A percentile compares a stretch with the other conserved stretches of the same genome.
Conservation (phyloP, 176 grass and related monocot species). For the Cenchrus americanus region DNA sequence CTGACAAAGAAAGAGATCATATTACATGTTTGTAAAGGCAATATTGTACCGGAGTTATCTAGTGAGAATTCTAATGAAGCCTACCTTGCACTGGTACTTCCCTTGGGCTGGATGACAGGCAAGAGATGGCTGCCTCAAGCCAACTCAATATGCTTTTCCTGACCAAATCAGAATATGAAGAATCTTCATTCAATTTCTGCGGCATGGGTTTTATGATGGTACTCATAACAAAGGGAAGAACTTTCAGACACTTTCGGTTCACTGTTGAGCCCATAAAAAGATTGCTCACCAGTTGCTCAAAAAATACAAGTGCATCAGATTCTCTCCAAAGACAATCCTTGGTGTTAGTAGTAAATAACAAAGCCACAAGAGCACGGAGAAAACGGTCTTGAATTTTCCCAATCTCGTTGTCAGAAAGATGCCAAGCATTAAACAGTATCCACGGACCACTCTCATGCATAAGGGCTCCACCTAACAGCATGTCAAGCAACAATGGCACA, state of each 20-base stretch:
- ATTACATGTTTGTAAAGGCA: constrained; percentile 33
- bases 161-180: constrained; percentile 49
- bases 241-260: constrained; percentile 59
- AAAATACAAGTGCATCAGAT: constrained; percentile 59
- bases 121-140: constrained; percentile 76
- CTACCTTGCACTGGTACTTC: constrained; percentile 60
- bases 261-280: constrained; percentile 54
- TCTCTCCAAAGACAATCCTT: constrained; percentile 58
- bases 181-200: constrained; percentile 39
- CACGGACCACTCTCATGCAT: constrained; percentile 59
- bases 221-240: constrained; percentile 68
- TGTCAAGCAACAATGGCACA: constrained; percentile 56
- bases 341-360: constrained; percentile 58
- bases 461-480: constrained; percentile 65
- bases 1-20: constrained; percentile 47
- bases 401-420: constrained; percentile 60
- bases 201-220: constrained; percentile 56
- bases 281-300: constrained; percentile 55
- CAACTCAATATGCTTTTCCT: constrained; percentile 67
- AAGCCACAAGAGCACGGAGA: constrained; percentile 72
- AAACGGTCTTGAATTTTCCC: constrained; percentile 70
- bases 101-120: constrained; percentile 43
- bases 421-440: constrained; percentile 85
- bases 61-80: constrained; percentile 19
- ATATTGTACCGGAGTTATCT: constrained; percentile 6